Base-by-base conservation (phyloP, 495 filamentous ascomycete species). In the Usnea hakonensis region DNA sequence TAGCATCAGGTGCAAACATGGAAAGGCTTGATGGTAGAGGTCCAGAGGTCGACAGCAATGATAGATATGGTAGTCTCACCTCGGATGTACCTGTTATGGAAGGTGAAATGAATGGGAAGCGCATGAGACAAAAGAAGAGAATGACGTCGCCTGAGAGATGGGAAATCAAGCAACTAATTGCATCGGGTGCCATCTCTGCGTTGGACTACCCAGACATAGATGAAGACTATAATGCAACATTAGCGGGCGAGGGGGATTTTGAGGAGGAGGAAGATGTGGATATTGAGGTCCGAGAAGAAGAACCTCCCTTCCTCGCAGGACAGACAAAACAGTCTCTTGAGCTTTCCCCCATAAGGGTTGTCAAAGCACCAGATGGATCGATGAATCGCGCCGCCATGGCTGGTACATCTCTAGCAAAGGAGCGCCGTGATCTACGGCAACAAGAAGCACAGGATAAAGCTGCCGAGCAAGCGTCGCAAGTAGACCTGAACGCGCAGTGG, bases 191-290 rank as follows among this genome's bases (percentile, higher is more conserved):
- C 38, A 88, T 89, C 23, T 94, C 91, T 64, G 91, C 90, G 0
- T 84, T 85, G 4, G 95, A 97, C 63, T 96, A 96, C 69, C 95
- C 95, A 1, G 92, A 97, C 63, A 82, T 97, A 11, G 90, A 98
- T 65, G 90, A 96, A 65, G 91, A 97, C 57, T 96, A 96, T 74
- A 84, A 96, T 63, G 87, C 89, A 19, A 91, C 90, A 0, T 75
- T 96, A 21, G 87, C 86, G 53, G 94, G 91, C 3, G 89, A 94
- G 67, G 90, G 88, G 16, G 84, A 87, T 23, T 91, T 97, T 73
- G 93, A 97, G 71, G 83, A 97, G 63, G 94, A 98, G 75, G 91
- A 97, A 75, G 94, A 98, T 72, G 82, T 97, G 11, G 94, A 98
- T 73, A 98, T 98, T 65, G 94, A 98, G 73, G 88, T 98, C 52